A percentile compares a stretch with the other conserved stretches of the same genome.
Conservation (phyloP, 208 protist genomes). For the Acanthamoeba triangularis region DNA sequence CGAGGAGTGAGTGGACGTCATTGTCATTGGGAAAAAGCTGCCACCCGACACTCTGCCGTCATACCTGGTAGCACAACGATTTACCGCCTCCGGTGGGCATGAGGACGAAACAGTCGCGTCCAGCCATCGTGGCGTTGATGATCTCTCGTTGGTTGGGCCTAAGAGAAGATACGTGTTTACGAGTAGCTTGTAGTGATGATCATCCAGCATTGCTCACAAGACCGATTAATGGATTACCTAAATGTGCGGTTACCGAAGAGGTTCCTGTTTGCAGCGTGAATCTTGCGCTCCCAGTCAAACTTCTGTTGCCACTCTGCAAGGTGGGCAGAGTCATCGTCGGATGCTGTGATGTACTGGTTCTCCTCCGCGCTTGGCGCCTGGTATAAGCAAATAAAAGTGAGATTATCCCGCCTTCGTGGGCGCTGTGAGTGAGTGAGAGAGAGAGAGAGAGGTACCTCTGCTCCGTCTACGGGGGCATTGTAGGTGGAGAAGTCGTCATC, state of each 20-base stretch:
- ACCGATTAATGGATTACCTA: background rate
- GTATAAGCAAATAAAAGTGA: background rate
- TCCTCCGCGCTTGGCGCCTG: constrained; percentile 54
- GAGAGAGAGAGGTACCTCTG: background rate
- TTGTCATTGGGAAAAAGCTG: too few species aligned
- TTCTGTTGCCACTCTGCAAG: constrained; percentile 18
- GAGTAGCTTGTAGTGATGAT: background rate
- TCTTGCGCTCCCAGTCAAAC: constrained; percentile 69
- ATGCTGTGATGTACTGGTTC: constrained; percentile 3
- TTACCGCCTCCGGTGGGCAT: constrained; percentile 94
- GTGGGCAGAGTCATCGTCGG: background rate
- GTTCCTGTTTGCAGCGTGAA: constrained; percentile 36
- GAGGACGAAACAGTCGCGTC: constrained; percentile 96
- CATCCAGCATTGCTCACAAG: background rate
- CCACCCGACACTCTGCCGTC: too few species aligned
- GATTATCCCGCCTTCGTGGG: background rate
- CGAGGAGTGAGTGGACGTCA: too few species aligned
- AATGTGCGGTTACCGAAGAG: constrained; percentile 63
- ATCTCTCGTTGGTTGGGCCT: constrained; percentile 94
- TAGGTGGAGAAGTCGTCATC: constrained; percentile 41
- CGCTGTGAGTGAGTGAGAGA: too few species aligned
- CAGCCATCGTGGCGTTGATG: constrained; percentile 96
- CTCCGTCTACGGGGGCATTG: background rate
- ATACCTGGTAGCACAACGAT: constrained; percentile 92
- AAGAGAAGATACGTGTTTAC: background rate